Percentiles rank a stretch among this genome's conserved stretches.
phyloP scores from a whole-genome alignment of 176 grass and related monocot species.

The Pontederia crassipes region DNA sequence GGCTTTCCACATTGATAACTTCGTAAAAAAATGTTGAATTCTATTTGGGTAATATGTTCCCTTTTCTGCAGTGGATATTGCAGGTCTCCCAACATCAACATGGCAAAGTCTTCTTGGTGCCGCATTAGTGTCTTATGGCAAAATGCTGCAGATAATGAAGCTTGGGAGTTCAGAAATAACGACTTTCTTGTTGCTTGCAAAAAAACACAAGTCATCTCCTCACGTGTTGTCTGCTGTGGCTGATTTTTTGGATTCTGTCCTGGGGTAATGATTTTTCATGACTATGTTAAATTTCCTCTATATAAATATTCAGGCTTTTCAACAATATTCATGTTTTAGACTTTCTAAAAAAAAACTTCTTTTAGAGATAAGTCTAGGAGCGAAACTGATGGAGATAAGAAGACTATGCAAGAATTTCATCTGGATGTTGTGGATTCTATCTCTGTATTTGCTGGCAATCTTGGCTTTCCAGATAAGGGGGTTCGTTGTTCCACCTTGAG shows the following conservation, averaged over 20 bases:
- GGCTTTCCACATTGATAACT: conserved; percentile 13
- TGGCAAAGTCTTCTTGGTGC: conserved; percentile 74
- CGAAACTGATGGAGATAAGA: conserved; percentile 9
- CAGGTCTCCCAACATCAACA: conserved; percentile 48
- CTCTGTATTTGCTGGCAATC: conserved; percentile 44
- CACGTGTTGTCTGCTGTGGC: conserved; percentile 72
- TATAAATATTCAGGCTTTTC: background rate
- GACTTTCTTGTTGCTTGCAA: conserved; percentile 54
- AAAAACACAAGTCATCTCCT: conserved; percentile 55
- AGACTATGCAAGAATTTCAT: conserved; percentile 25
- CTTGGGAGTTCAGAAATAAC: conserved; percentile 34
- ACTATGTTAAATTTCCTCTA: background rate
- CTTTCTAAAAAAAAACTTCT: too few species aligned
- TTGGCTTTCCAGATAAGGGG: conserved; percentile 63
- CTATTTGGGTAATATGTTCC: conserved; percentile 1
- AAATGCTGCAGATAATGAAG: conserved; percentile 27
- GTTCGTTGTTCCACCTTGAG: conserved; percentile 65
- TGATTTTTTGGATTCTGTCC: conserved; percentile 58
- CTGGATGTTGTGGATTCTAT: conserved; percentile 40
- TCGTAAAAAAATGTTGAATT: conserved; percentile 4
- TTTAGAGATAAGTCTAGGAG: conserved; percentile 1
- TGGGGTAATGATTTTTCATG: conserved; percentile 28
- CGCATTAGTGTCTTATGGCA: conserved; percentile 54
- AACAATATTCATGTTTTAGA: conserved; percentile 15
- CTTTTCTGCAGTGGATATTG: conserved; percentile 25